Conservation (phyloP, 805 yeast species). For the Teunomyces aglyptinius region DNA sequence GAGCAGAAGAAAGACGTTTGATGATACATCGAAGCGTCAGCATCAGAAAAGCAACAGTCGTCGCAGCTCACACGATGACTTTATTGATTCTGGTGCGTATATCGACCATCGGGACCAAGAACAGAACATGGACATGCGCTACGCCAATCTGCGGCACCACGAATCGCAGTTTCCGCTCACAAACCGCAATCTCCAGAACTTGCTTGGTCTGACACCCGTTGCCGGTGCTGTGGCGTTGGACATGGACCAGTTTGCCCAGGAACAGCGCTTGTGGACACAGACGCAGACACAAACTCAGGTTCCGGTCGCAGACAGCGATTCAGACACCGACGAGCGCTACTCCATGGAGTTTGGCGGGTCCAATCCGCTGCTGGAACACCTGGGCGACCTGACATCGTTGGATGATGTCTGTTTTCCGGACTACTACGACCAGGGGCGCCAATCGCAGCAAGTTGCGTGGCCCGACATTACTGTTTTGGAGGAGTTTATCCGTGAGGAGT, state of each 20-base stretch:
- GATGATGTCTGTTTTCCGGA: constrained; percentile 93
- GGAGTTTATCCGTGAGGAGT: constrained; percentile 75
- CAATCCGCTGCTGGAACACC: constrained; percentile 63
- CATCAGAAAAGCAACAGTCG: constrained; percentile 1
- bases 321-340: constrained; percentile 12
- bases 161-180: constrained; percentile 31
- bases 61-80: constrained; percentile 8
- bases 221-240: constrained; percentile 32
- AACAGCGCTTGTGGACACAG: constrained; percentile 20
- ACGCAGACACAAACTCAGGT: not conserved
- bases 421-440: constrained; percentile 43
- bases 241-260: constrained; percentile 38
- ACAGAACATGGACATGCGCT: not conserved
- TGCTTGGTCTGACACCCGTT: constrained; percentile 14
- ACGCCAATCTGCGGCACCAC: not conserved
- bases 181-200: constrained; percentile 33
- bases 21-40: not conserved
- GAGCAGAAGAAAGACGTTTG: constrained; percentile 2
- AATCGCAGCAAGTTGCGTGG: constrained; percentile 50
- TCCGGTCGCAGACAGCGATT: constrained; percentile 10
- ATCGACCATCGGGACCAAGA: constrained; percentile 31
- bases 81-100: constrained; percentile 16
- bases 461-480: constrained; percentile 78
- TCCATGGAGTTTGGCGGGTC: constrained; percentile 47
- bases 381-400: constrained; percentile 67